A percentile compares a stretch with the other conserved stretches of the same genome.
These are phyloP conservation scores for Pichia sp. DNA, from an alignment of 1,139 yeast species.

Conservation along the genomic window DNA sequence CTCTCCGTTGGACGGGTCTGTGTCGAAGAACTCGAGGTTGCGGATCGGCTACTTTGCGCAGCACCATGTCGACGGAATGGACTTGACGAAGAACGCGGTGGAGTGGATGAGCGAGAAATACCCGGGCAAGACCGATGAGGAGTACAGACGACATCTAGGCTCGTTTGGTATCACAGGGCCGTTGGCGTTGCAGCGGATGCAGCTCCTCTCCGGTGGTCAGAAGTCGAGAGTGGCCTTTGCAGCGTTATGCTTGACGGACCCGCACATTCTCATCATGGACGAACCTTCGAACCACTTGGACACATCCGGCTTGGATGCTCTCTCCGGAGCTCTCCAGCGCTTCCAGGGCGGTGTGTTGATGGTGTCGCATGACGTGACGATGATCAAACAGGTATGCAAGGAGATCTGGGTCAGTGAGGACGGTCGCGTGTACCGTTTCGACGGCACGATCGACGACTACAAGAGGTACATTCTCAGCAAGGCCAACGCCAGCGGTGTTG, in stretches of 20 bases:
- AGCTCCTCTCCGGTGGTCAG: slow-evolving; percentile 92
- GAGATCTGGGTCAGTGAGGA: slow-evolving; percentile 95
- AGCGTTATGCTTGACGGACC: slow-evolving; percentile 80
- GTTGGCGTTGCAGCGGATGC: slow-evolving; percentile 87
- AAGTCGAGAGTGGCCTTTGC: slow-evolving; percentile 98
- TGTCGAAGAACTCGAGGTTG: slow-evolving; percentile 75
- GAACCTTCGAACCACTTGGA: slow-evolving; percentile 99
- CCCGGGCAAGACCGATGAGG: slow-evolving; percentile 96
- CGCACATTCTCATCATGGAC: slow-evolving; percentile 90
- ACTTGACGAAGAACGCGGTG: slow-evolving; percentile 78
- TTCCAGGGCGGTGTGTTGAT: slow-evolving; percentile 94
- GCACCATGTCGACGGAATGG: slow-evolving; percentile 98
- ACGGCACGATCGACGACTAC: slow-evolving; percentile 82
- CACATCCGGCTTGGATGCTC: slow-evolving; percentile 97
- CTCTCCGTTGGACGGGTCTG: slow-evolving; percentile 68
- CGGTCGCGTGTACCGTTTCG: slow-evolving; percentile 73
- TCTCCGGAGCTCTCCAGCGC: slow-evolving; percentile 78
- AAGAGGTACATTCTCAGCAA: slow-evolving; percentile 77
- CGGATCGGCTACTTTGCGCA: slow-evolving; percentile 98
- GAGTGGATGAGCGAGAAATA: slow-evolving; percentile 86
- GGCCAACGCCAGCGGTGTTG: slow-evolving; percentile 86
- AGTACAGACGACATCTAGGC: slow-evolving; percentile 93
- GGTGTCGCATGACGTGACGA: slow-evolving; percentile 96
- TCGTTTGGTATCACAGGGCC: slow-evolving; percentile 97
- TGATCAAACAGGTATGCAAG: slow-evolving; percentile 81